Conservation (phyloP, 202 grass and related monocot genomes). For the Cymbopogon flexuosus region DNA sequence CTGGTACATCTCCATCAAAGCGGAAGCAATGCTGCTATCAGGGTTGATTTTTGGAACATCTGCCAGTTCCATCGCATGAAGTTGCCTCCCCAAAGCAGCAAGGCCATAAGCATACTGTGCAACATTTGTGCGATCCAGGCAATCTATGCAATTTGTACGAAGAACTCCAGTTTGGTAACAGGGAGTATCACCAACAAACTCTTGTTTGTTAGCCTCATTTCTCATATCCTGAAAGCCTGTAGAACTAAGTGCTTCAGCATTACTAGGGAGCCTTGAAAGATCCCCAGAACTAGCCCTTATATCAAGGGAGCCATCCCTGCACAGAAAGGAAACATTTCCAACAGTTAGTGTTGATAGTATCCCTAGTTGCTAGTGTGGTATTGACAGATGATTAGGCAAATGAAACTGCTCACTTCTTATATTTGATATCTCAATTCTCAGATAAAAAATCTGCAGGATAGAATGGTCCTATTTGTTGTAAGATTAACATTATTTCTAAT, state of each 20-base stretch:
- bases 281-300: slow-evolving; percentile 68
- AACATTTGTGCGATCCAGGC: slow-evolving; percentile 92
- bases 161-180: slow-evolving; percentile 85
- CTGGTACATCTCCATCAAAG: slow-evolving; percentile 98
- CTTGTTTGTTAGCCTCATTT: slow-evolving; percentile 44
- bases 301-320: slow-evolving; percentile 63
- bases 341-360: not conserved
- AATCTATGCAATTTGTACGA: slow-evolving; percentile 97
- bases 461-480: not conserved
- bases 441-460: not conserved
- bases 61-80: slow-evolving; percentile 77
- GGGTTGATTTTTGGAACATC: slow-evolving; percentile 74
- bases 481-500: slow-evolving; percentile 2
- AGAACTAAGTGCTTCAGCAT: slow-evolving; percentile 40
- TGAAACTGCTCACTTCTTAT: slow-evolving; percentile 1
- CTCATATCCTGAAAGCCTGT: slow-evolving; percentile 37
- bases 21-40: slow-evolving; percentile 76
- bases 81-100: slow-evolving; percentile 76
- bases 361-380: not conserved
- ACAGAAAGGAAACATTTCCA: slow-evolving; percentile 38
- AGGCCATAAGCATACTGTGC: slow-evolving; percentile 96
- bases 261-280: slow-evolving; percentile 62
- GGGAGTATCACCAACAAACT: slow-evolving; percentile 37
- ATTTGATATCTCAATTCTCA: not conserved
- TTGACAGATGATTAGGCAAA: not conserved